A percentile compares a stretch with the other conserved stretches of the same genome.
phyloP scores from a whole-genome alignment of 495 filamentous ascomycete genomes.

The Annulohypoxylon maeteangense region DNA sequence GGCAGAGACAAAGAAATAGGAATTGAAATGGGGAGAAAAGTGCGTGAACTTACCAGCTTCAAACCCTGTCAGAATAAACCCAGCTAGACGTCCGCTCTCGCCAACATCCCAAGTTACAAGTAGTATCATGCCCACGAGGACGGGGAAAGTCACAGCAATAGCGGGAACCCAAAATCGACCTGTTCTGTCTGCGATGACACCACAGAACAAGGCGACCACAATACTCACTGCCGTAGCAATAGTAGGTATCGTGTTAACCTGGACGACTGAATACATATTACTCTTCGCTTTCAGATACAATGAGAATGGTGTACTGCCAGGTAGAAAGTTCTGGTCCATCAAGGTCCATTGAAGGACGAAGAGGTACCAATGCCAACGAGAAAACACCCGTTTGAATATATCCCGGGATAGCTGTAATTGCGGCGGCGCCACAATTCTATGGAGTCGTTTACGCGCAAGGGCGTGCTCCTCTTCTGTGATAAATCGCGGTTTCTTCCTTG shows the following conservation, averaged over 20 bases:
- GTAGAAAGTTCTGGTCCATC: constrained; percentile 51
- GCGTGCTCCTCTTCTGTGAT: constrained; percentile 39
- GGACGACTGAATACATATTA: constrained; percentile 45
- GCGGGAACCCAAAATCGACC: constrained; percentile 48
- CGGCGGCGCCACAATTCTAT: constrained; percentile 31
- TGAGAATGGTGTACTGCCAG: constrained; percentile 43
- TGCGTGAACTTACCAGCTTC: constrained; percentile 45
- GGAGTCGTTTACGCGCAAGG: constrained; percentile 31
- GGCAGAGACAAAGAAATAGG: not conserved
- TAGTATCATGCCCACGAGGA: constrained; percentile 45
- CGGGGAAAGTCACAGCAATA: constrained; percentile 44
- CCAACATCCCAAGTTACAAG: constrained; percentile 48
- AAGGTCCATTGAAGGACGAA: constrained; percentile 48
- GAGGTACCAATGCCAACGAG: constrained; percentile 40
- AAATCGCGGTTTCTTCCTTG: constrained; percentile 47
- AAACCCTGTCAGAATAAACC: constrained; percentile 49
- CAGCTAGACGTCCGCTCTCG: constrained; percentile 48
- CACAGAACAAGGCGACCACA: constrained; percentile 45
- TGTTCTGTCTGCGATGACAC: constrained; percentile 44
- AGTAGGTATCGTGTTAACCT: constrained; percentile 53
- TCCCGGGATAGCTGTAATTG: constrained; percentile 32
- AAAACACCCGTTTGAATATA: constrained; percentile 41
- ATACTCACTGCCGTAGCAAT: constrained; percentile 51
- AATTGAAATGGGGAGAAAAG: not conserved
- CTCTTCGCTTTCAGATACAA: constrained; percentile 51